Percentiles rank a stretch among this genome's conserved stretches.
Conservation (phyloP, 306 rosid species). For the Astragalus glycyphyllos region DNA sequence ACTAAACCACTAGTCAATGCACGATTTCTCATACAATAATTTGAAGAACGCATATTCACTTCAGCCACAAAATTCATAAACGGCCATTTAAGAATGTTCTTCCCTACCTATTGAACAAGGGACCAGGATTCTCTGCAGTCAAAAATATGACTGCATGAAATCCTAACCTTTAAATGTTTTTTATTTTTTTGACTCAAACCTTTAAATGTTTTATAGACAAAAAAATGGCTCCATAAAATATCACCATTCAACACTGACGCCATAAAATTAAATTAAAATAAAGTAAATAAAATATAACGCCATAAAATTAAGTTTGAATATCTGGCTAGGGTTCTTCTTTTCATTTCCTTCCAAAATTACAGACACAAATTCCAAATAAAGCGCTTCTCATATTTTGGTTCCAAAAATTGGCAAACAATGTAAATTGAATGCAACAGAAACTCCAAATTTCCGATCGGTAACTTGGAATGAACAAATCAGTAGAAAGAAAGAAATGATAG, state of each 20-base stretch:
- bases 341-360: neutral
- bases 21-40: too few relatives aligned
- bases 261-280: neutral
- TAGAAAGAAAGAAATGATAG: neutral
- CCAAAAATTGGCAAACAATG: neutral
- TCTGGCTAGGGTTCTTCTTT: neutral
- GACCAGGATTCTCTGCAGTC: too few relatives aligned
- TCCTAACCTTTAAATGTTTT: too few relatives aligned
- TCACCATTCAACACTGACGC: neutral
- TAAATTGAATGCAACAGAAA: conserved; percentile 23
- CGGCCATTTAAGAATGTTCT: too few relatives aligned
- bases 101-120: conserved; percentile 11
- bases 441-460: conserved; percentile 24
- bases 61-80: too few relatives aligned
- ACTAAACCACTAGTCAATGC: too few relatives aligned
- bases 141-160: too few relatives aligned
- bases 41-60: too few relatives aligned
- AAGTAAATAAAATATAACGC: neutral
- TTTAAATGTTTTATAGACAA: too few relatives aligned
- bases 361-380: conserved; percentile 7
- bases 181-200: too few relatives aligned
- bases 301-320: conserved; percentile 3
- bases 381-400: neutral
- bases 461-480: conserved; percentile 5
- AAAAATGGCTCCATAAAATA: neutral